A percentile compares a stretch with the other conserved stretches of the same genome.
Evolutionary conservation across 805 yeast genomes (phyloP).

Genomic region (Vanderwaltozyma verrucispora): DNA sequence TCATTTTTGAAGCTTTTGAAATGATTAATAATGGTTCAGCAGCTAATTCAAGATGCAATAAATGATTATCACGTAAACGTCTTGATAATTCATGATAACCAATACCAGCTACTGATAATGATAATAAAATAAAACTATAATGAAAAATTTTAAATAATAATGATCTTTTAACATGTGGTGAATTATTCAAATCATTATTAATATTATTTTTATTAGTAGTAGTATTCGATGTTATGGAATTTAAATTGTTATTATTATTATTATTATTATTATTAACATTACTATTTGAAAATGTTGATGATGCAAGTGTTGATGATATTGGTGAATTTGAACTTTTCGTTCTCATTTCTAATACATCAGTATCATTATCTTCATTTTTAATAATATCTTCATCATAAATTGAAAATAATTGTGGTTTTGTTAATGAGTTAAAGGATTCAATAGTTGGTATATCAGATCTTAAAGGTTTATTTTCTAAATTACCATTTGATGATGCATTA

Average conservation of each 20-base stretch:
- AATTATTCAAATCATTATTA: neutral
- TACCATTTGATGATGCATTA: neutral
- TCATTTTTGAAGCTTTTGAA: conserved; percentile 16
- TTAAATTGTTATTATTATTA: neutral
- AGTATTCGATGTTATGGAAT: too few relatives aligned
- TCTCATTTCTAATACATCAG: neutral
- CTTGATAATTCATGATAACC: conserved; percentile 43
- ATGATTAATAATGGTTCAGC: conserved; percentile 34
- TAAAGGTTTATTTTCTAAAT: neutral
- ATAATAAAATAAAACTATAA: conserved; percentile 9
- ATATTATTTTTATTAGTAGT: neutral
- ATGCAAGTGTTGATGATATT: neutral
- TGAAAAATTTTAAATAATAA: conserved; percentile 3
- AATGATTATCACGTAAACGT: conserved; percentile 43
- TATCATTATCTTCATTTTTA: conserved; percentile 19
- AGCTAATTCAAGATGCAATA: conserved; percentile 32
- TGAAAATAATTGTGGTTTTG: conserved; percentile 42
- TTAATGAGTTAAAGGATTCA: conserved; percentile 36
- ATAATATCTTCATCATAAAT: conserved; percentile 36
- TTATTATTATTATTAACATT: neutral
- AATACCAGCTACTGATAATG: conserved; percentile 38
- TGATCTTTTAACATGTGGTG: neutral
- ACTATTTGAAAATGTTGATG: neutral
- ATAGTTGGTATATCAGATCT: conserved; percentile 6
- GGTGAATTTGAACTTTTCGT: neutral